Base-by-base conservation (phyloP, 169 alveolate species). In the Plasmodium coatneyi region DNA sequence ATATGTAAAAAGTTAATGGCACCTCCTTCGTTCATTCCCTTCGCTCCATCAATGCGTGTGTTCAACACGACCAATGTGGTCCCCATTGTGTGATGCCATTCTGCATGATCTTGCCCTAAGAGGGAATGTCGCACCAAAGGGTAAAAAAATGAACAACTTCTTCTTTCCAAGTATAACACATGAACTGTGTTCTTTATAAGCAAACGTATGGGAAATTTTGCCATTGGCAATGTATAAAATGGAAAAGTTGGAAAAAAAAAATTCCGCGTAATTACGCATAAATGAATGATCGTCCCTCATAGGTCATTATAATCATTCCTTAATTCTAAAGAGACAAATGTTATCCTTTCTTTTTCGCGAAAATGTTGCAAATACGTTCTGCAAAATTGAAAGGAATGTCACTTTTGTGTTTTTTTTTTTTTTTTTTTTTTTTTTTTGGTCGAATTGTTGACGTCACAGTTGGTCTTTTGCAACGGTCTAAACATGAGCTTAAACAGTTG, bases 401-500 rank as follows among this genome's bases (percentile, higher is more conserved):
- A 54, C 32, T 52, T 80, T 80, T 32, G 25, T 25, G 36, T 49
- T 25, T 46, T 80, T 49, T 9, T 54, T 80, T 22, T 49, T 49
- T 54, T 52, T 3, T 56, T 81, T 25, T 52, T 49, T 52, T 49
- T 49, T 52, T 66, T 66, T 66, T 66, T 66, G 3, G 30, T 19
- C 36, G 36, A 66, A 25, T 5, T 66, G 41, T 66, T 81, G 36
- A 56, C 41, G 9, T 81, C 66, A 41, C 56, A 80, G 19, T 49
- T 80, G 34, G 1, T 16, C 66, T 28, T 39, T 80, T 80, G 76
- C 36, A 4, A 80, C 5, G 66, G 66, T n/a, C 39, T 49, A 16
- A 49, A 49, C 60, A 66, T 66, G 39, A 66, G 76, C 36, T 66
- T 66, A 66, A 52, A 54, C 41, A 28, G 36, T 81, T 81, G 80